These are phyloP conservation scores for Ceratobasidium theobromae DNA, from an alignment of 1,284 basidiomycete species.

Conservation along the genomic window DNA sequence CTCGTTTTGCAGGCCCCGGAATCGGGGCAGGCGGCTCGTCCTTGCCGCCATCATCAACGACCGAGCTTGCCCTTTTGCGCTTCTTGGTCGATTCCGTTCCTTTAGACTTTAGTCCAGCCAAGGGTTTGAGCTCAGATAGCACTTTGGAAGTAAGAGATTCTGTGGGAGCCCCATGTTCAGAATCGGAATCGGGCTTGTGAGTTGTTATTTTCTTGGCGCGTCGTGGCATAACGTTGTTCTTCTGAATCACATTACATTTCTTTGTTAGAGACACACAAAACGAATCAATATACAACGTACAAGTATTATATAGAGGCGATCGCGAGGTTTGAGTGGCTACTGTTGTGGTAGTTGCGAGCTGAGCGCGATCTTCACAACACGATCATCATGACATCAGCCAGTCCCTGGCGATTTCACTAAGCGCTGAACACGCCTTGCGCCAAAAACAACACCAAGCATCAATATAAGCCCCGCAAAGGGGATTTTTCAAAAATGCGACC, in stretches of 20 bases:
- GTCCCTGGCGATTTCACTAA: background rate
- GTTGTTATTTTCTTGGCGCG: slow-evolving; percentile 1
- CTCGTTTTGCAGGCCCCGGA: slow-evolving; percentile 38
- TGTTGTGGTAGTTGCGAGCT: background rate
- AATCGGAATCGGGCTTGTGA: background rate
- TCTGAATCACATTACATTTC: background rate
- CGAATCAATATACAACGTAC: no score
- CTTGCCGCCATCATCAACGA: background rate
- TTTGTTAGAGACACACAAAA: background rate
- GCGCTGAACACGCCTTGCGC: background rate
- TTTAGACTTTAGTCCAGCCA: slow-evolving; percentile 56
- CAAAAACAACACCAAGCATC: background rate
- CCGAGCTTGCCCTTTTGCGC: slow-evolving; percentile 6
- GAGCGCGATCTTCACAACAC: background rate
- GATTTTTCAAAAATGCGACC: background rate
- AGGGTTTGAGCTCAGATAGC: slow-evolving; percentile 10
- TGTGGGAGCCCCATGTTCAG: background rate
- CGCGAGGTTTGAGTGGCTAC: no score
- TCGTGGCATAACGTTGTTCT: background rate
- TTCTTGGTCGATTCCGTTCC: slow-evolving; percentile 53
- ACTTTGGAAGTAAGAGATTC: slow-evolving; percentile 8
- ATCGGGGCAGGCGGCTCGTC: slow-evolving; percentile 33
- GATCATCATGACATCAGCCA: background rate
- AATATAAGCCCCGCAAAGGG: background rate
- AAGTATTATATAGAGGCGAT: no score